These are phyloP conservation scores for Phylloboletellus chloephorus DNA, from an alignment of 1,284 basidiomycete species.

Conservation along the genomic window DNA sequence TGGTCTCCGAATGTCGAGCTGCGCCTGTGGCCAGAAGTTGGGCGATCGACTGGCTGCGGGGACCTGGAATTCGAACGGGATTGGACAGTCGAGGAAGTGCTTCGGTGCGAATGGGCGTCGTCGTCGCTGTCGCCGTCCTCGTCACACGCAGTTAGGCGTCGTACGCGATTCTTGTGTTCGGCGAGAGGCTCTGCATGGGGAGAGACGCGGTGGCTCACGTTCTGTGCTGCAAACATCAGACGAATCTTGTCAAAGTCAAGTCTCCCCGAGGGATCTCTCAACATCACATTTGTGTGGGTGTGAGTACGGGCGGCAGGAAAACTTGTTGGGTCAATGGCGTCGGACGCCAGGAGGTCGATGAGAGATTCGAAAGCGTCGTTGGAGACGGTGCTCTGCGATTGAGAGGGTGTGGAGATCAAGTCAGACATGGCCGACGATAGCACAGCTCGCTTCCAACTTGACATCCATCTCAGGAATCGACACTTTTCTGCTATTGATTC, in stretches of 20 bases:
- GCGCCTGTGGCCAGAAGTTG: slow-evolving; percentile 16
- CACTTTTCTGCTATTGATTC: no score
- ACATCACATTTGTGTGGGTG: slow-evolving; percentile 4
- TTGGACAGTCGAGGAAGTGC: slow-evolving; percentile 9
- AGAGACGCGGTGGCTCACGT: neutral
- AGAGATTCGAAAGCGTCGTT: slow-evolving; percentile 31
- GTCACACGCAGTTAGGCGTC: neutral
- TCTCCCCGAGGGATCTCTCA: slow-evolving; percentile 29
- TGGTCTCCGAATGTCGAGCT: slow-evolving; percentile 25
- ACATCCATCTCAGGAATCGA: no score
- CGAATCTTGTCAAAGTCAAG: slow-evolving; percentile 32
- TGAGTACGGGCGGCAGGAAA: neutral
- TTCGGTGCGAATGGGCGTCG: slow-evolving; percentile 11
- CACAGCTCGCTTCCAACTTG: neutral
- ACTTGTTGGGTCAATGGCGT: slow-evolving; percentile 19
- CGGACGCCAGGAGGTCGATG: slow-evolving; percentile 32
- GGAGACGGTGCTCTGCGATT: slow-evolving; percentile 20
- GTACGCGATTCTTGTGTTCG: neutral
- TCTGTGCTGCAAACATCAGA: slow-evolving; percentile 23
- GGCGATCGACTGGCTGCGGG: slow-evolving; percentile 9
- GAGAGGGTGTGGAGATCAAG: slow-evolving; percentile 24
- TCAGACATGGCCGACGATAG: slow-evolving; percentile 19
- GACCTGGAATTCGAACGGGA: slow-evolving; percentile 19
- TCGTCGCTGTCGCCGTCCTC: slow-evolving; percentile 22
- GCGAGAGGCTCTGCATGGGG: neutral